phyloP scores from a whole-genome alignment of 2,329 filamentous ascomycete genomes.

The Lachnellula willkommii region DNA sequence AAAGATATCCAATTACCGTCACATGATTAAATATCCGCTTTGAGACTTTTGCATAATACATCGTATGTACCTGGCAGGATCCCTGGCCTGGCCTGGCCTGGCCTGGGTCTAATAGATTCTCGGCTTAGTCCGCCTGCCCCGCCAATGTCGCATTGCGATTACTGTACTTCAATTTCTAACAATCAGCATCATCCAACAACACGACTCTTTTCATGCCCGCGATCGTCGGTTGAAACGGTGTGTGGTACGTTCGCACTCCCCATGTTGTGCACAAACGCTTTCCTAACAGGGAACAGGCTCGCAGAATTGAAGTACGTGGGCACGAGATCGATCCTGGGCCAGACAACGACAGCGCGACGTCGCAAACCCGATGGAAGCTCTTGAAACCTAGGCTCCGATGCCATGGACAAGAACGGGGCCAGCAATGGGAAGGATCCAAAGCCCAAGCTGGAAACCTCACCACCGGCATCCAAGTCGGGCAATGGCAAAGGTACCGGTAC shows the following conservation, averaged over 20 bases:
- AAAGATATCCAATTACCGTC: slow-evolving; percentile 12
- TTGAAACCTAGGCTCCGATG: slow-evolving; percentile 31
- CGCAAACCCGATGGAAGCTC: slow-evolving; percentile 31
- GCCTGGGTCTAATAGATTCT: slow-evolving; percentile 3
- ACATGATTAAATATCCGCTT: slow-evolving; percentile 10
- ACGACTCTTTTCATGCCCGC: not conserved
- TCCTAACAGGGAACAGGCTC: slow-evolving; percentile 2
- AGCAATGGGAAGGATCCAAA: slow-evolving; percentile 31
- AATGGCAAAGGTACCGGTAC: slow-evolving; percentile 47
- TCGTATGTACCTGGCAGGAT: slow-evolving; percentile 1
- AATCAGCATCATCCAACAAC: not conserved
- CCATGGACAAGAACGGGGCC: slow-evolving; percentile 33
- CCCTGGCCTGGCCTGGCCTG: not conserved
- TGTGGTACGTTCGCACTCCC: not conserved
- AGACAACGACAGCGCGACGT: slow-evolving; percentile 20
- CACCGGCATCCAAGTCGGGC: slow-evolving; percentile 25
- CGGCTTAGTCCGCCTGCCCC: slow-evolving; percentile 9
- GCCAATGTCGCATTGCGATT: slow-evolving; percentile 7
- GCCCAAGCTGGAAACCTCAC: slow-evolving; percentile 25
- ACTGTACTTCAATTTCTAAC: not conserved
- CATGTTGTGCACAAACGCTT: not conserved
- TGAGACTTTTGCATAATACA: slow-evolving; percentile 6
- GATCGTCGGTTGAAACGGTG: not conserved
- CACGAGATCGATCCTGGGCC: slow-evolving; percentile 3
- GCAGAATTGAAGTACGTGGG: not conserved